Percentiles rank a stretch among this genome's conserved stretches.
Conservation (phyloP, 1,284 basidiomycete genomes). For the Pseudozyma pruni region DNA sequence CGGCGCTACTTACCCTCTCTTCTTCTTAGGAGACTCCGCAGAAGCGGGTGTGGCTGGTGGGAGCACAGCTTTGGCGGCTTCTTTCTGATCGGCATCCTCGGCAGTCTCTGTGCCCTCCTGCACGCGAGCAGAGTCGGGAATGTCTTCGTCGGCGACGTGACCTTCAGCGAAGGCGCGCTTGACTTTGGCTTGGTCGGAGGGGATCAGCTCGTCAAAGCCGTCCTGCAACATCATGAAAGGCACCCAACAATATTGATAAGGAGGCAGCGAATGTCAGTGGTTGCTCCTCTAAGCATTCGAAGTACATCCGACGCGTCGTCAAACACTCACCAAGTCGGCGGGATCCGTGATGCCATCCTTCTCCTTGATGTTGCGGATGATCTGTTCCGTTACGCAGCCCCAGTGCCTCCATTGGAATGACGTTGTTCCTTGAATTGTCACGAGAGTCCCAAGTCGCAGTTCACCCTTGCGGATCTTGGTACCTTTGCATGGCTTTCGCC, state of each 20-base stretch:
- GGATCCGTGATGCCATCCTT: constrained; percentile 71
- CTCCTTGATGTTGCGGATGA: constrained; percentile 79
- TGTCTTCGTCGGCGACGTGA: constrained; percentile 51
- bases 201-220: constrained; percentile 50
- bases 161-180: constrained; percentile 43
- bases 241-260: no score
- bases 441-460: constrained; percentile 79
- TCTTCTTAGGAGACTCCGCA: constrained; percentile 27
- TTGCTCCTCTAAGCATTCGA: no score
- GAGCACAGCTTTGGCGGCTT: constrained; percentile 3
- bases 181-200: constrained; percentile 38
- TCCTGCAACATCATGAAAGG: constrained; percentile 8
- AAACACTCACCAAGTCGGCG: constrained; percentile 27
- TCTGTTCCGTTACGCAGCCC: constrained; percentile 72
- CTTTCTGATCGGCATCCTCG: constrained; percentile 12
- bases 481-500: constrained; percentile 87
- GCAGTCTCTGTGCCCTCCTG: constrained; percentile 26
- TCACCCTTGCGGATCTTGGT: constrained; percentile 79
- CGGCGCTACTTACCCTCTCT: constrained; percentile 31
- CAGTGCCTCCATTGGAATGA: constrained; percentile 80
- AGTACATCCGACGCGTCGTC: background rate
- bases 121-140: constrained; percentile 39
- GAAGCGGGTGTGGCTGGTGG: constrained; percentile 1
- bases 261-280: no score
- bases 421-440: constrained; percentile 77